These are phyloP conservation scores for Trichoderma sp. DNA, from an alignment of 2,329 filamentous ascomycete species.

Conservation along the genomic window DNA sequence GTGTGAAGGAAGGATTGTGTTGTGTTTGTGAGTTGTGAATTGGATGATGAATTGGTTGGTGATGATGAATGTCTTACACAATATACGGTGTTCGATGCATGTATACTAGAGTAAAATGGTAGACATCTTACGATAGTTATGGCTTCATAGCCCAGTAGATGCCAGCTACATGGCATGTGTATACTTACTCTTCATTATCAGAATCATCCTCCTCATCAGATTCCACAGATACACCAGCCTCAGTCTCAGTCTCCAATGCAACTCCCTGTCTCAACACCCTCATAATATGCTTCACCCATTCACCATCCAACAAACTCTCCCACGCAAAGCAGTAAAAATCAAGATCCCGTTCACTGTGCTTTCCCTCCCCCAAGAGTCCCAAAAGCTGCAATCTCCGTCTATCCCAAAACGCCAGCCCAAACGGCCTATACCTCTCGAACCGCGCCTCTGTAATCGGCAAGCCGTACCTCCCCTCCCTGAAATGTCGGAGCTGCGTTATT, in stretches of 20 bases:
- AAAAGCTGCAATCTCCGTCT: slow-evolving; percentile 21
- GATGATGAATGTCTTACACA: background rate
- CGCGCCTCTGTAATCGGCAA: background rate
- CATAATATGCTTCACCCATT: background rate
- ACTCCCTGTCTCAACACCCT: background rate
- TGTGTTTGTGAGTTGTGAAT: background rate
- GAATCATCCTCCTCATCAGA: background rate
- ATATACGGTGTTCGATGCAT: background rate
- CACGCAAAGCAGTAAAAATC: slow-evolving; percentile 15
- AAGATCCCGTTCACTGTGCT: background rate
- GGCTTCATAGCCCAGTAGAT: background rate
- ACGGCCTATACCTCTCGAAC: slow-evolving; percentile 22
- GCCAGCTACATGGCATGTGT: fast-evolving
- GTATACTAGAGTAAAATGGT: background rate
- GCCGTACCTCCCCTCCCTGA: background rate
- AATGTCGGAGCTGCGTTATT: background rate
- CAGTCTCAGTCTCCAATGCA: background rate
- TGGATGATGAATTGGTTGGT: background rate
- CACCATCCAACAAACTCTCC: background rate
- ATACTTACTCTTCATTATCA: background rate
- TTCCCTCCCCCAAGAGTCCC: slow-evolving; percentile 11
- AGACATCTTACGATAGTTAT: background rate
- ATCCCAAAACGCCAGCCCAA: slow-evolving; percentile 26
- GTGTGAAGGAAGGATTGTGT: background rate
- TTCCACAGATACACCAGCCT: background rate